phyloP scores from a whole-genome alignment of 495 filamentous ascomycete genomes.

The Penicillium steckii region DNA sequence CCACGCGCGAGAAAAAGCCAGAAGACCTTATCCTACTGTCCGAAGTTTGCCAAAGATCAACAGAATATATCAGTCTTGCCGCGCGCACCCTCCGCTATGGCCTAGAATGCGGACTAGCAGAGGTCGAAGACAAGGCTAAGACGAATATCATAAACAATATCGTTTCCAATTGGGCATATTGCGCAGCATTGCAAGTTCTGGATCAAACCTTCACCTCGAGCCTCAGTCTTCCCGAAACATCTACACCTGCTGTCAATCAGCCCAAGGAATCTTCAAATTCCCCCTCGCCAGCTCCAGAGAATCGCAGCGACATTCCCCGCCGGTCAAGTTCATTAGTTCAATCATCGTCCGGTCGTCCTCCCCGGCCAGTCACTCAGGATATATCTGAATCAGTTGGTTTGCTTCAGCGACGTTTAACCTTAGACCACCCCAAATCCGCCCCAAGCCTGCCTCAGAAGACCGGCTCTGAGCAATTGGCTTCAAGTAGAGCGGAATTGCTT shows the following conservation, averaged over 20 bases:
- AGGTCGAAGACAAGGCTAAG: slow-evolving; percentile 34
- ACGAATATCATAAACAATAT: slow-evolving; percentile 71
- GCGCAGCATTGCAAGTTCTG: slow-evolving; percentile 73
- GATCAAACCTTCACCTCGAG: slow-evolving; percentile 70
- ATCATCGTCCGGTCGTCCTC: slow-evolving; percentile 18
- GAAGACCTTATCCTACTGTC: slow-evolving; percentile 76
- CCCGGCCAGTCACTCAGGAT: slow-evolving; percentile 34
- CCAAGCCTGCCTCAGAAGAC: slow-evolving; percentile 43
- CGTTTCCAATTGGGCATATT: slow-evolving; percentile 81
- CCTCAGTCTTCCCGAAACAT: slow-evolving; percentile 63
- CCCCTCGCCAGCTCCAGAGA: slow-evolving; percentile 30
- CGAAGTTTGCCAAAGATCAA: slow-evolving; percentile 74
- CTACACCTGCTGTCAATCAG: slow-evolving; percentile 36
- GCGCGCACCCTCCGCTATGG: slow-evolving; percentile 77
- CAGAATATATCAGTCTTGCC: slow-evolving; percentile 77
- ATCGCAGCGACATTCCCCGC: slow-evolving; percentile 43
- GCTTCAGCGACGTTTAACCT: slow-evolving; percentile 22
- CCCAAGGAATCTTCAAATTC: slow-evolving; percentile 21
- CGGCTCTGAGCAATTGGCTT: slow-evolving; percentile 81
- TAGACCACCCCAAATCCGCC: slow-evolving; percentile 32
- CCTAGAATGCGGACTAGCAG: slow-evolving; percentile 44
- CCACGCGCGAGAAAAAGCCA: slow-evolving; percentile 45
- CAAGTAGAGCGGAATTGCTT: slow-evolving; percentile 74
- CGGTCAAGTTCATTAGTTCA: slow-evolving; percentile 45
- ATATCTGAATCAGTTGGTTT: slow-evolving; percentile 23